phyloP scores from a whole-genome alignment of 805 yeast species.

The Komagataella pastoris region DNA sequence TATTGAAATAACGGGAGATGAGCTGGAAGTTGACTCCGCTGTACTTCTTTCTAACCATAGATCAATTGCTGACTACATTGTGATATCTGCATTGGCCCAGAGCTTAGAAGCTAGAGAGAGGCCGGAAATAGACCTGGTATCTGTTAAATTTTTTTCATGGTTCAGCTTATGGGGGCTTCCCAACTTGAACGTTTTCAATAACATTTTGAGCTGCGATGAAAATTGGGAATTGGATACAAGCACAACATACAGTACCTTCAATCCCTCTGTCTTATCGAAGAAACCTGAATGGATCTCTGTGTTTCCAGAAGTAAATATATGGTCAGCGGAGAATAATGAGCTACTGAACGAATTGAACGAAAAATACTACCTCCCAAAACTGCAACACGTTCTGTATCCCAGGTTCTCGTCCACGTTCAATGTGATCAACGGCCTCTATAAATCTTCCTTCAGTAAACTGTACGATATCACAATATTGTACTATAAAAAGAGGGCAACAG shows the following conservation, averaged over 20 bases:
- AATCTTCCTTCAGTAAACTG: constrained; percentile 26
- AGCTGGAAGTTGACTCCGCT: constrained; percentile 21
- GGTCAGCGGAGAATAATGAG: constrained; percentile 31
- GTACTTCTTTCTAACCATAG: constrained; percentile 41
- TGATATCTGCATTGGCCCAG: constrained; percentile 30
- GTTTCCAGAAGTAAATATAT: constrained; percentile 79
- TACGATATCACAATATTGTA: constrained; percentile 47
- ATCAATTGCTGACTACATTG: constrained; percentile 52
- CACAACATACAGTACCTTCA: constrained; percentile 12
- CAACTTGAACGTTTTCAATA: constrained; percentile 27
- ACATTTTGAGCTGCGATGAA: constrained; percentile 47
- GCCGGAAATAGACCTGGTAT: constrained; percentile 8
- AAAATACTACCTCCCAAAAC: constrained; percentile 44
- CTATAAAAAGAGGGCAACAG: constrained; percentile 6
- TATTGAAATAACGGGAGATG: constrained; percentile 29
- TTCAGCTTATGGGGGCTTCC: constrained; percentile 53
- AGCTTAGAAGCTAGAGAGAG: constrained; percentile 7
- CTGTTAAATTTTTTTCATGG: constrained; percentile 59
- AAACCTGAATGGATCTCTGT: constrained; percentile 50
- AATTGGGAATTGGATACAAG: constrained; percentile 45
- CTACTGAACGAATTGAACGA: constrained; percentile 43
- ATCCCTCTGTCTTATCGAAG: constrained; percentile 21
- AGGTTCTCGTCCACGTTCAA: constrained; percentile 49
- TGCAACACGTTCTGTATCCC: constrained; percentile 61
- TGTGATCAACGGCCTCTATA: constrained; percentile 27